Evolutionary conservation across 805 yeast species (phyloP).

Genomic region (Saccharomycopsis lassenensis): DNA sequence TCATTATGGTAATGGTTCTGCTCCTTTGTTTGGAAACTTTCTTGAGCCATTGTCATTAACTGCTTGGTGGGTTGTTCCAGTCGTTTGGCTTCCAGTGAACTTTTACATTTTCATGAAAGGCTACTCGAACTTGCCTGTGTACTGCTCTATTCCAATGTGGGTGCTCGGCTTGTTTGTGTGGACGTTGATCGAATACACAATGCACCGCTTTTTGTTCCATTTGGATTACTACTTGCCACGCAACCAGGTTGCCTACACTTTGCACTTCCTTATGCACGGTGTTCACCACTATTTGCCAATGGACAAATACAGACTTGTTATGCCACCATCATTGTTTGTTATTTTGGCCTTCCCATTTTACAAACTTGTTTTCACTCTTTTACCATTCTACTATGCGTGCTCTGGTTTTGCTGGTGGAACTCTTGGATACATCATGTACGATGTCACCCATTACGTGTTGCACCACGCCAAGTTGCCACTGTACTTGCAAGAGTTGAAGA

Average conservation of each 20-base stretch:
- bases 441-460: conserved; percentile 84
- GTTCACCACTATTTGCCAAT: conserved; percentile 96
- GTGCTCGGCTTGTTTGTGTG: conserved; percentile 77
- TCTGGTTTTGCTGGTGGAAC: conserved; percentile 94
- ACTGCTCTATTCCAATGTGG: conserved; percentile 49
- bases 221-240: conserved; percentile 81
- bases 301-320: conserved; percentile 86
- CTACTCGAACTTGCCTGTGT: conserved; percentile 32
- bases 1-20: conserved; percentile 95
- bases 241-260: conserved; percentile 56
- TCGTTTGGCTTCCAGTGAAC: conserved; percentile 79
- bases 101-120: conserved; percentile 52
- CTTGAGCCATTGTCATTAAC: conserved; percentile 86
- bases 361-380: conserved; percentile 57
- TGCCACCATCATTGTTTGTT: conserved; percentile 87
- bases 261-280: conserved; percentile 91
- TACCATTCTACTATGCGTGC: conserved; percentile 80
- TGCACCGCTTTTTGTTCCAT: conserved; percentile 92
- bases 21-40: conserved; percentile 90
- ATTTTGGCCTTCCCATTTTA: conserved; percentile 72
- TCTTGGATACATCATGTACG: conserved; percentile 87
- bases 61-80: conserved; percentile 90
- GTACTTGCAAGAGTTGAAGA: conserved; percentile 68
- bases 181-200: conserved; percentile 80
- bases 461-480: conserved; percentile 82